A percentile compares a stretch with the other conserved stretches of the same genome.
Conservation (phyloP, 352 stramenopile genomes). For the Bremia lactucae region DNA sequence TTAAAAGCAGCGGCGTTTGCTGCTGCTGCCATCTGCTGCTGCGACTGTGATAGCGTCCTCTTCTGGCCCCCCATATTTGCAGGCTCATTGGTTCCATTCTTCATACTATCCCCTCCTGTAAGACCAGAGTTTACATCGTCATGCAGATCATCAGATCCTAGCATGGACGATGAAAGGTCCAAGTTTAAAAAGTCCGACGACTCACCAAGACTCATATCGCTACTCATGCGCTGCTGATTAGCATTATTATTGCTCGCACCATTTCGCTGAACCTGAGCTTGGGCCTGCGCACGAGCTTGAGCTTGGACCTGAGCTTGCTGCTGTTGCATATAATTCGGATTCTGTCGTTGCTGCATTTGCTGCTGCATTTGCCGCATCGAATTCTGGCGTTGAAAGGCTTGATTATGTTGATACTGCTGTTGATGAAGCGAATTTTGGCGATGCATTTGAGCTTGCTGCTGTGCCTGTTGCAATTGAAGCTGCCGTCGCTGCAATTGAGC, state of each 20-base stretch:
- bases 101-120: conserved; percentile 26
- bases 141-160: conserved; percentile 51
- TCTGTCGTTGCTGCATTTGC: conserved; percentile 45
- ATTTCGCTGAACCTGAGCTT: conserved; percentile 24
- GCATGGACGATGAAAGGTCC: conserved; percentile 59
- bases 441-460: conserved; percentile 52
- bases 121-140: conserved; percentile 29
- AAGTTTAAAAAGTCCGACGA: conserved; percentile 75
- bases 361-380: conserved; percentile 54
- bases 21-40: conserved; percentile 74
- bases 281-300: conserved; percentile 14
- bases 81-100: conserved; percentile 20
- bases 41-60: conserved; percentile 63
- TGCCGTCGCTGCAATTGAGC: conserved; percentile 61
- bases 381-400: conserved; percentile 38
- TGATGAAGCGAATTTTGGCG: conserved; percentile 46
- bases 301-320: conserved; percentile 23
- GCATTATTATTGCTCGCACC: conserved; percentile 13
- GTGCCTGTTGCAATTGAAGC: conserved; percentile 47
- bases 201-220: conserved; percentile 52
- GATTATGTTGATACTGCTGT: conserved; percentile 46
- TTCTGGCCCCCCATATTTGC: conserved; percentile 34
- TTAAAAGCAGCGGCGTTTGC: conserved; percentile 77
- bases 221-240: conserved; percentile 40
- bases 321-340: conserved; percentile 54